phyloP scores from a whole-genome alignment of 2,329 filamentous ascomycete genomes.

The Colletotrichum sp. region DNA sequence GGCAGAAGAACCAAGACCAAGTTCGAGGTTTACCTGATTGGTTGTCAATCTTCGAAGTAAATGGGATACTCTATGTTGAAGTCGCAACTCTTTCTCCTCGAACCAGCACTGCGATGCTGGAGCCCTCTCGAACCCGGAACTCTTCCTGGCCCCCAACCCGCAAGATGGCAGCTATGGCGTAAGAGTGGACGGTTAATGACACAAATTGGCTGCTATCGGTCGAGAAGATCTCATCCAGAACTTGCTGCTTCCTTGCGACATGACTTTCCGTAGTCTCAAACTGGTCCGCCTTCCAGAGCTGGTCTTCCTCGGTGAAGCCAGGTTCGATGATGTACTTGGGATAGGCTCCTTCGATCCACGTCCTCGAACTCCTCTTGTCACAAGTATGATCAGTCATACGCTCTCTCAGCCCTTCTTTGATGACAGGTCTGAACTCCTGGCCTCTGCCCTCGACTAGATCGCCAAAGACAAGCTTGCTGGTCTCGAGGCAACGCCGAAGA shows the following conservation, averaged over 20 bases:
- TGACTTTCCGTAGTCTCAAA: conserved; percentile 57
- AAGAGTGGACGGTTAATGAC: conserved; percentile 56
- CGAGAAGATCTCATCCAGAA: conserved; percentile 53
- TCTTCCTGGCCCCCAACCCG: conserved; percentile 44
- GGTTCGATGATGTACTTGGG: conserved; percentile 57
- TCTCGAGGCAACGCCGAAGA: conserved; percentile 62
- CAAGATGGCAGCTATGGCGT: conserved; percentile 47
- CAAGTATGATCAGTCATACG: conserved; percentile 67
- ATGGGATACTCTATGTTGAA: background rate
- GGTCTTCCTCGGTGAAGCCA: conserved; percentile 60
- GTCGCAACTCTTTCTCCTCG: conserved; percentile 34
- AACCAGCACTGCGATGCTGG: conserved; percentile 61
- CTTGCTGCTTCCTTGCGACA: conserved; percentile 42
- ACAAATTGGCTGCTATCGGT: conserved; percentile 43
- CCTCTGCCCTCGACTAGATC: conserved; percentile 40
- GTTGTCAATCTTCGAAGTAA: background rate
- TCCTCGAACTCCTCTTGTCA: conserved; percentile 56
- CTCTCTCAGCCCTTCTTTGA: conserved; percentile 66
- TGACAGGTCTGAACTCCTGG: conserved; percentile 50
- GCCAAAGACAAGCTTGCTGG: conserved; percentile 55
- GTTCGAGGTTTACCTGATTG: background rate
- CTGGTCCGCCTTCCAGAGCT: conserved; percentile 51
- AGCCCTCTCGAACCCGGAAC: conserved; percentile 55
- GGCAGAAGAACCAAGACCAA: background rate
- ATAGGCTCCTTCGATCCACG: conserved; percentile 54